Evolutionary conservation across 2,329 filamentous ascomycete genomes (phyloP).

Genomic region (Microcera coccophila): DNA sequence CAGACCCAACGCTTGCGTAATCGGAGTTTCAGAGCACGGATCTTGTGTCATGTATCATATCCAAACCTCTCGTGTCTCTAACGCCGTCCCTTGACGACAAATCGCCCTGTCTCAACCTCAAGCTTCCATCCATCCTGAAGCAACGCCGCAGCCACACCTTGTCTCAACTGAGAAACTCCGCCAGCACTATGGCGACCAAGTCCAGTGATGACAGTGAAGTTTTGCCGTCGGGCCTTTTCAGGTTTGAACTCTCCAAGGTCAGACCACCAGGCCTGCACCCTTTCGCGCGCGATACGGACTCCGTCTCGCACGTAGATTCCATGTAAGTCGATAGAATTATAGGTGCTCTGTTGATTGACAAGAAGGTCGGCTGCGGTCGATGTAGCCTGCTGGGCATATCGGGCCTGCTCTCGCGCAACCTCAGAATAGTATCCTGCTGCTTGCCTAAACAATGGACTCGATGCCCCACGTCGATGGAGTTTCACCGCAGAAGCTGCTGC

Average conservation of each 20-base stretch:
- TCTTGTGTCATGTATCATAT: too few species aligned
- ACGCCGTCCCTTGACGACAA: conserved; percentile 62
- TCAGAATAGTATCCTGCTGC: conserved; percentile 74
- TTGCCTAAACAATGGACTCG: conserved; percentile 68
- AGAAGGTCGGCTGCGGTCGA: conserved; percentile 66
- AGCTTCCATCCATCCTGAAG: conserved; percentile 79
- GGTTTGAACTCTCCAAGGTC: conserved; percentile 61
- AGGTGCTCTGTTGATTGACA: conserved; percentile 63
- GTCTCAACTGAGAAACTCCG: conserved; percentile 71
- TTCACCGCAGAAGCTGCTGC: conserved; percentile 37
- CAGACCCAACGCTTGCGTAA: too few species aligned
- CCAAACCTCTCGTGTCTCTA: too few species aligned
- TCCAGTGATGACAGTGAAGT: conserved; percentile 77
- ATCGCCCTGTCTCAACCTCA: conserved; percentile 65
- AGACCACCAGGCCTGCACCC: conserved; percentile 73
- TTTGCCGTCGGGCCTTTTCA: conserved; percentile 42
- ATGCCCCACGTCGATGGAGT: conserved; percentile 51
- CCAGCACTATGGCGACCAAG: conserved; percentile 72
- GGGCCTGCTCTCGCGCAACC: conserved; percentile 61
- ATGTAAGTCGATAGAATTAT: conserved; percentile 69
- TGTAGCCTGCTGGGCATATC: conserved; percentile 53
- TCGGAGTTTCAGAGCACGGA: too few species aligned
- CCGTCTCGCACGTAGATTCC: conserved; percentile 78
- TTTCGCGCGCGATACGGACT: conserved; percentile 68
- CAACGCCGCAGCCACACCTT: conserved; percentile 73